Percentiles rank a stretch among this genome's conserved stretches.
Conservation (phyloP, 805 yeast species). For the Yamadazyma nakazawae region DNA sequence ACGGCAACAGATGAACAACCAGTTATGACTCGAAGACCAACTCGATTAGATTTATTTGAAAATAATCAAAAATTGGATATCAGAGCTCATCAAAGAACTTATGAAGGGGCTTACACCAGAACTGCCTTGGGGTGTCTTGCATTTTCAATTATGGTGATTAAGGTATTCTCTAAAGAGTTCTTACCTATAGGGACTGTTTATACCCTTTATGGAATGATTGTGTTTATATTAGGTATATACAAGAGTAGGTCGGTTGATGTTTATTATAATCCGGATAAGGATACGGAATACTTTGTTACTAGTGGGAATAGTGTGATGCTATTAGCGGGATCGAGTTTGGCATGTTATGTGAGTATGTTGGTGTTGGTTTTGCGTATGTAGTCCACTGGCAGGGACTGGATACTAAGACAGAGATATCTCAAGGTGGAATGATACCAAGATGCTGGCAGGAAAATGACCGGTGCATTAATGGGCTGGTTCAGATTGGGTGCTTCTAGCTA, state of each 20-base stretch:
- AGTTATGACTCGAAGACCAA: constrained; percentile 20
- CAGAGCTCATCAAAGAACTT: constrained; percentile 75
- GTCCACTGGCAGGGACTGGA: not conserved
- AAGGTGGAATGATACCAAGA: no score
- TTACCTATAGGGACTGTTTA: constrained; percentile 64
- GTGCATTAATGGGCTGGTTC: no score
- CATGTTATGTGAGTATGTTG: constrained; percentile 50
- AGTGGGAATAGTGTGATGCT: constrained; percentile 60
- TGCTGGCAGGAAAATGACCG: no score
- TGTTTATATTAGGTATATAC: constrained; percentile 38
- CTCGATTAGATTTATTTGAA: constrained; percentile 36
- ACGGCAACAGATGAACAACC: not conserved
- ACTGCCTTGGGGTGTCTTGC: constrained; percentile 68
- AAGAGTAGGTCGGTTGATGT: constrained; percentile 34
- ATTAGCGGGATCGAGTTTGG: constrained; percentile 47
- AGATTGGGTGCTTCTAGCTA: no score
- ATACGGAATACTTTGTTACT: constrained; percentile 49
- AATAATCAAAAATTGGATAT: constrained; percentile 46
- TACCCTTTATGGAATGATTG: constrained; percentile 53
- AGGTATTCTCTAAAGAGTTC: constrained; percentile 61
- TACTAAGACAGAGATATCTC: no score
- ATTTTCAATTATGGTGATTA: constrained; percentile 61
- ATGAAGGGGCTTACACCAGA: constrained; percentile 79
- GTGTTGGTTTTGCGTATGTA: constrained; percentile 47
- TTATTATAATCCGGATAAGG: constrained; percentile 35